phyloP scores from a whole-genome alignment of 1,284 basidiomycete species.

The Sanghuangporus sanghuang region DNA sequence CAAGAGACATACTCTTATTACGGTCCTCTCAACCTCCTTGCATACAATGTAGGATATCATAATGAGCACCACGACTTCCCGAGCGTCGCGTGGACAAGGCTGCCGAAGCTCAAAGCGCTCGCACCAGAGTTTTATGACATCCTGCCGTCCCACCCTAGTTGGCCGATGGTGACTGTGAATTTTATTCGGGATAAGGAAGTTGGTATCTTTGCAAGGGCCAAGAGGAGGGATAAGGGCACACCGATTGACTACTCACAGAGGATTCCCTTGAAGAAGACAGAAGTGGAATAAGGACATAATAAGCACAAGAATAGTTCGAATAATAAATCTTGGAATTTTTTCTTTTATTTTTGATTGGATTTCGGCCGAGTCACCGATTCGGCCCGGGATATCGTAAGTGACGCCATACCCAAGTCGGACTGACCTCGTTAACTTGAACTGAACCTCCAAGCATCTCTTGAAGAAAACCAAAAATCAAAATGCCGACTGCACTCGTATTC shows the following conservation, averaged over 20 bases:
- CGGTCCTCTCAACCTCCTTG: slow-evolving; percentile 83
- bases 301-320: neutral
- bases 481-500: slow-evolving; percentile 63
- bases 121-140: slow-evolving; percentile 93
- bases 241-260: neutral
- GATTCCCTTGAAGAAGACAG: neutral
- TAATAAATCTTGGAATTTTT: neutral
- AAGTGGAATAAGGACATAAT: neutral
- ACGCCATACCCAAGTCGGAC: no score
- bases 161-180: slow-evolving; percentile 92
- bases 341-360: neutral
- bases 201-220: slow-evolving; percentile 52
- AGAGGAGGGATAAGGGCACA: slow-evolving; percentile 27
- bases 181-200: slow-evolving; percentile 90
- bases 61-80: slow-evolving; percentile 99
- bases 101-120: slow-evolving; percentile 76
- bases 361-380: neutral
- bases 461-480: slow-evolving; percentile 20
- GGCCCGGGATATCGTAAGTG: no score
- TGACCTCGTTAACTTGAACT: neutral
- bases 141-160: slow-evolving; percentile 83
- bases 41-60: slow-evolving; percentile 99
- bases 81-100: slow-evolving; percentile 91
- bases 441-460: neutral
- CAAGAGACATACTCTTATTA: slow-evolving; percentile 99